Evolutionary conservation across 805 yeast species (phyloP).

Genomic region (Candida xyloterini): DNA sequence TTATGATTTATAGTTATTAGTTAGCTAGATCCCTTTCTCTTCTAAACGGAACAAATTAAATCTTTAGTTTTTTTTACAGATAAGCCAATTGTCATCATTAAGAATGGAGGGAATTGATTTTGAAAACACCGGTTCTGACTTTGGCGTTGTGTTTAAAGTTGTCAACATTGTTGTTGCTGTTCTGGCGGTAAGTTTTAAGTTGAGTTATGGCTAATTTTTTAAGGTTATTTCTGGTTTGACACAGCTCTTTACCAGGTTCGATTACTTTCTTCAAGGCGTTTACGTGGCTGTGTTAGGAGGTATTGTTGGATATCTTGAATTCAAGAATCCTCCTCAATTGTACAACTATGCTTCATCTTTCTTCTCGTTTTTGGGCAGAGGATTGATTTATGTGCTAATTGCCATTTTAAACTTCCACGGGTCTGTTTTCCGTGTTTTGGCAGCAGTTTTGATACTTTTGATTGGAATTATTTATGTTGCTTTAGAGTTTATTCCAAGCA

Average conservation of each 20-base stretch:
- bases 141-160: slow-evolving; percentile 44
- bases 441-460: slow-evolving; percentile 55
- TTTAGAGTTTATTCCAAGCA: slow-evolving; percentile 69
- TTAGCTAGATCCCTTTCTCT: slow-evolving; percentile 20
- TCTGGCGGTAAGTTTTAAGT: slow-evolving; percentile 42
- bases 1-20: slow-evolving; percentile 23
- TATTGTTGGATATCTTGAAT: slow-evolving; percentile 46
- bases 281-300: slow-evolving; percentile 55
- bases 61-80: slow-evolving; percentile 5
- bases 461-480: slow-evolving; percentile 58
- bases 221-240: slow-evolving; percentile 47
- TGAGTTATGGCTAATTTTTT: background rate
- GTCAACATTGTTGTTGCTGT: slow-evolving; percentile 56
- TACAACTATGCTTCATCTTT: slow-evolving; percentile 64
- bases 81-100: background rate
- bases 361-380: slow-evolving; percentile 74
- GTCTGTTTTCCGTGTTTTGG: slow-evolving; percentile 49
- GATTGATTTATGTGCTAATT: slow-evolving; percentile 52
- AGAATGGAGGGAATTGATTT: slow-evolving; percentile 40
- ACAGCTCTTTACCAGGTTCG: slow-evolving; percentile 42
- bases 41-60: slow-evolving; percentile 9
- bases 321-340: slow-evolving; percentile 55
- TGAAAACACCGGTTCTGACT: slow-evolving; percentile 43
- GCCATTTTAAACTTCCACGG: slow-evolving; percentile 47
- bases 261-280: slow-evolving; percentile 54